Conservation (phyloP, 2,329 filamentous ascomycete species). For the Epichloe amarillans region DNA sequence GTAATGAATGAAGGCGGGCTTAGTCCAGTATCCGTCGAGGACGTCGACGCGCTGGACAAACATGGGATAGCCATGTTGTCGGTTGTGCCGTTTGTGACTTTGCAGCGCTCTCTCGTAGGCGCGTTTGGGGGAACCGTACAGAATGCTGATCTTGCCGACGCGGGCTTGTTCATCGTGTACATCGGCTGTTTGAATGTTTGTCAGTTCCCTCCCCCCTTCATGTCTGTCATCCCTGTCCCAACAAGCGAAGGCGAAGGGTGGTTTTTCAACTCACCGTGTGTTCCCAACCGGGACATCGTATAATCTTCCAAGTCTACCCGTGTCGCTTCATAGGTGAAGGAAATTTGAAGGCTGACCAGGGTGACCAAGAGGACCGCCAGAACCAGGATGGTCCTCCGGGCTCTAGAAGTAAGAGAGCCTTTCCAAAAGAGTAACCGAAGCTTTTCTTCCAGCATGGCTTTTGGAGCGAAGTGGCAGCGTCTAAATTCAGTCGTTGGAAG, state of each 20-base stretch:
- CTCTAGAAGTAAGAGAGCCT: not conserved
- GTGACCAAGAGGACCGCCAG: not conserved
- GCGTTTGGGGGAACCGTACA: conserved; percentile 1
- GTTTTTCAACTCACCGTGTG: not conserved
- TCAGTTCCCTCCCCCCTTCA: not conserved
- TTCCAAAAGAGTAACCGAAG: not conserved
- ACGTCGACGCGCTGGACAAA: conserved; percentile 20
- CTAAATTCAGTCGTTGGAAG: not conserved
- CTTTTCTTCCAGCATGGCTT: not conserved
- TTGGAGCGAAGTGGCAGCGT: not conserved
- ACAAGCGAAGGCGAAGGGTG: not conserved
- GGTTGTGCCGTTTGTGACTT: conserved; percentile 22
- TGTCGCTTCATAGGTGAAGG: not conserved
- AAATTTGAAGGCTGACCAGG: not conserved
- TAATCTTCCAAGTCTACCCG: not conserved
- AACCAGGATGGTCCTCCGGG: not conserved
- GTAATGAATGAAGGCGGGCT: conserved; percentile 24
- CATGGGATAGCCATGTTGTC: conserved; percentile 19
- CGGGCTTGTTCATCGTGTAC: conserved; percentile 4
- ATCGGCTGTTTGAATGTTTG: not conserved
- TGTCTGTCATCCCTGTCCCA: too few relatives aligned
- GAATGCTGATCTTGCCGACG: conserved; percentile 4
- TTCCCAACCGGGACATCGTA: not conserved
- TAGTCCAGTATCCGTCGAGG: conserved; percentile 22
- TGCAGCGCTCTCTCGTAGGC: conserved; percentile 16